Evolutionary conservation across 129 eudicot species (phyloP).

Genomic region (Flaveria ramosissima): DNA sequence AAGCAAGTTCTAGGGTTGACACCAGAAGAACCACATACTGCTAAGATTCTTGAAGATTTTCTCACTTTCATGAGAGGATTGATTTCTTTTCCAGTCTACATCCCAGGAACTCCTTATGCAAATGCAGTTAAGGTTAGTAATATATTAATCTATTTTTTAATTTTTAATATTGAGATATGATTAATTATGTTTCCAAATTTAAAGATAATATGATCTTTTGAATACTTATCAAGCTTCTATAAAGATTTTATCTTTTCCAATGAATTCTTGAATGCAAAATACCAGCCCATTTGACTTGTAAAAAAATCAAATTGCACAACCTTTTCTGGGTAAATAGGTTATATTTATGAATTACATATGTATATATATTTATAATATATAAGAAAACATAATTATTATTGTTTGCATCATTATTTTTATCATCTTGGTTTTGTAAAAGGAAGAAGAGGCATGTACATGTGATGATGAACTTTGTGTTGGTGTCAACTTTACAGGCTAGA

Average conservation of each 20-base stretch:
- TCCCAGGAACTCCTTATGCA: slow-evolving; percentile 91
- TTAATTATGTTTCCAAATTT: neutral
- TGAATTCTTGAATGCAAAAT: neutral
- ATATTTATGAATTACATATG: neutral
- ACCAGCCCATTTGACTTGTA: slow-evolving; percentile 3
- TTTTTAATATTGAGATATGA: neutral
- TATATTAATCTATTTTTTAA: no score
- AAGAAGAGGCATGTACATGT: slow-evolving; percentile 53
- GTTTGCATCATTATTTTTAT: slow-evolving; percentile 29
- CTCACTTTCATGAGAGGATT: slow-evolving; percentile 80
- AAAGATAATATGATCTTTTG: neutral
- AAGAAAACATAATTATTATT: slow-evolving; percentile 36
- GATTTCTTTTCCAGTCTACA: slow-evolving; percentile 70
- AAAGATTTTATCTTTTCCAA: neutral
- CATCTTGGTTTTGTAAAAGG: slow-evolving; percentile 37
- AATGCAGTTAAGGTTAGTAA: slow-evolving; percentile 70
- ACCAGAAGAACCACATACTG: slow-evolving; percentile 62
- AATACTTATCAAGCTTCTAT: neutral
- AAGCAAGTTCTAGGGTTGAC: slow-evolving; percentile 77
- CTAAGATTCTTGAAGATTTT: slow-evolving; percentile 68
- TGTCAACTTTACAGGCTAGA: slow-evolving; percentile 90
- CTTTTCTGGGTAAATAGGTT: neutral
- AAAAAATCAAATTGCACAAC: neutral
- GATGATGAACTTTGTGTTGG: slow-evolving; percentile 52
- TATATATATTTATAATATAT: neutral